These are phyloP conservation scores for Phytophthora litchii DNA, from an alignment of 352 stramenopile species.

Conservation along the genomic window DNA sequence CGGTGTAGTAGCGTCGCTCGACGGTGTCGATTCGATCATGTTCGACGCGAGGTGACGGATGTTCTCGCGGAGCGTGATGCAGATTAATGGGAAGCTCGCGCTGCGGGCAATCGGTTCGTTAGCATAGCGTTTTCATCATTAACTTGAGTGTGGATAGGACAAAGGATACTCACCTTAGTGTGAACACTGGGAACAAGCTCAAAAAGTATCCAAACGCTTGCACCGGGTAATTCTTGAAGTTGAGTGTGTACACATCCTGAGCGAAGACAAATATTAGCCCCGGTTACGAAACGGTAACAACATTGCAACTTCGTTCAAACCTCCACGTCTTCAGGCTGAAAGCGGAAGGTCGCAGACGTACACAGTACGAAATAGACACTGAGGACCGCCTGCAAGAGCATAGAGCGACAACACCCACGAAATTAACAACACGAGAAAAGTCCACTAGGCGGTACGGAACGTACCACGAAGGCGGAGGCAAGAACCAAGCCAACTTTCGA, in stretches of 20 bases:
- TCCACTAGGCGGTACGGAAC: conserved; percentile 9
- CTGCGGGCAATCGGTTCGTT: conserved; percentile 34
- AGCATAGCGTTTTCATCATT: conserved; percentile 16
- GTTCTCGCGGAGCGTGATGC: conserved; percentile 88
- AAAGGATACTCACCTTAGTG: conserved; percentile 58
- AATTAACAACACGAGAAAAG: conserved; percentile 8
- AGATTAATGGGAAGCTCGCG: conserved; percentile 86
- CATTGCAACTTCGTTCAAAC: conserved; percentile 36
- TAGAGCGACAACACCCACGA: conserved; percentile 5
- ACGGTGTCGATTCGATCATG: conserved; percentile 31
- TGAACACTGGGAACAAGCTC: conserved; percentile 88
- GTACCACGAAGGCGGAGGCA: conserved; percentile 69
- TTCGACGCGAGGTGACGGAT: conserved; percentile 72
- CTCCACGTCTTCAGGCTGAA: conserved; percentile 78
- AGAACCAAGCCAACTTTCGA: conserved; percentile 71
- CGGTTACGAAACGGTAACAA: conserved; percentile 14
- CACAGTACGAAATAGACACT: conserved; percentile 84
- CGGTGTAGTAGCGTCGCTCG: conserved; percentile 22
- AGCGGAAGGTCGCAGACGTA: conserved; percentile 80
- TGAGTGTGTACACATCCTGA: conserved; percentile 90
- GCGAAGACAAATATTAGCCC: conserved; percentile 15
- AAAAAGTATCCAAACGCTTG: conserved; percentile 87
- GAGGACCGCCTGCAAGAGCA: conserved; percentile 61
- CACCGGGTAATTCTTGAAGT: conserved; percentile 85
- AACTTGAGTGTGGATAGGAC: conserved; percentile 4